These are phyloP conservation scores for Suhomyces faveliae DNA, from an alignment of 805 yeast species.

Conservation along the genomic window DNA sequence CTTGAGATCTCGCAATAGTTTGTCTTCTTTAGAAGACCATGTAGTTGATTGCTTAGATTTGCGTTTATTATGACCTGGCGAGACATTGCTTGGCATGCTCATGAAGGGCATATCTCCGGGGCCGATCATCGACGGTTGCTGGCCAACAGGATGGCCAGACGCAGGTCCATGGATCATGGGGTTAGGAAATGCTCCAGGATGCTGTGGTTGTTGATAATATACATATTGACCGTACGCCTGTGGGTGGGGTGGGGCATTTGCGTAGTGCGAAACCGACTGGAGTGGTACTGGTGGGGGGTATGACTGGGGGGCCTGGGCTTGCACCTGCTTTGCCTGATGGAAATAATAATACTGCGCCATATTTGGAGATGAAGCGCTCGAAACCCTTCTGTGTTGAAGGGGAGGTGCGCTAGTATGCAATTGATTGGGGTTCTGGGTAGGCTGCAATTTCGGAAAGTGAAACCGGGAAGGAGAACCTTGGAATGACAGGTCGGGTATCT, in stretches of 20 bases:
- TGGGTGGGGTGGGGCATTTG: not conserved
- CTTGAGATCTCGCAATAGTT: slow-evolving; percentile 68
- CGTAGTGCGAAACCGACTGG: not conserved
- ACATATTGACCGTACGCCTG: slow-evolving; percentile 1
- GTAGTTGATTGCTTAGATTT: slow-evolving; percentile 42
- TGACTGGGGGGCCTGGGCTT: slow-evolving; percentile 2
- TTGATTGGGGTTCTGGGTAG: not conserved
- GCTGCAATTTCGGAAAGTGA: not conserved
- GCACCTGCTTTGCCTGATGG: slow-evolving; percentile 1
- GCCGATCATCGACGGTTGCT: not conserved
- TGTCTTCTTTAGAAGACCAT: slow-evolving; percentile 80
- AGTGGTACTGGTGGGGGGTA: not conserved
- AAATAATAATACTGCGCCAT: slow-evolving; percentile 2
- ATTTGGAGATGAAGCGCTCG: slow-evolving; percentile 3
- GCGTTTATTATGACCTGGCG: slow-evolving; percentile 12
- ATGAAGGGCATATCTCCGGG: slow-evolving; percentile 1
- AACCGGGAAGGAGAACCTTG: not conserved
- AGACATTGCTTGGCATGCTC: slow-evolving; percentile 1
- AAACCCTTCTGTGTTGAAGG: slow-evolving; percentile 1
- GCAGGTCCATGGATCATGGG: not conserved
- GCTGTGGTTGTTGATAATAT: slow-evolving; percentile 2
- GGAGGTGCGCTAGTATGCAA: not conserved
- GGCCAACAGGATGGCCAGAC: not conserved
- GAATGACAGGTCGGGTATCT: slow-evolving; percentile 1
- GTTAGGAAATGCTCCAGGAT: not conserved